A percentile compares a stretch with the other conserved stretches of the same genome.
Conservation (phyloP, 768 basidiomycete species). For the Asterophora lycoperdoides region DNA sequence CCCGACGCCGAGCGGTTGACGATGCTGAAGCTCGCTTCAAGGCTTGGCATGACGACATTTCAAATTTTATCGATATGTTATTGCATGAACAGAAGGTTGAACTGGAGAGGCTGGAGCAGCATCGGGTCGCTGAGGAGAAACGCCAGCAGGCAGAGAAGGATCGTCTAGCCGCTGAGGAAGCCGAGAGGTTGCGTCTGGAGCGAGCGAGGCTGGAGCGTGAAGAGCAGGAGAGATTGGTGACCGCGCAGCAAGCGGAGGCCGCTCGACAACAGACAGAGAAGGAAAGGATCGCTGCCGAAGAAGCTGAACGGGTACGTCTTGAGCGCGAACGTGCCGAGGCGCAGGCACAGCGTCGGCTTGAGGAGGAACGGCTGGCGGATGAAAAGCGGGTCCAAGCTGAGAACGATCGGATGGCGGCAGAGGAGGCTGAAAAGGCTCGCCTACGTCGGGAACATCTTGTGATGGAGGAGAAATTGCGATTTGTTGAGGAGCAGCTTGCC, state of each 20-base stretch:
- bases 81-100: slow-evolving; percentile 40
- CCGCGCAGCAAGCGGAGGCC: slow-evolving; percentile 19
- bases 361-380: slow-evolving; percentile 24
- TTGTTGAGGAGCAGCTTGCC: slow-evolving; percentile 28
- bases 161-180: slow-evolving; percentile 32
- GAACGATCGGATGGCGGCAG: slow-evolving; percentile 24
- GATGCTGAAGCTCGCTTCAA: slow-evolving; percentile 46
- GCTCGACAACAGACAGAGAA: slow-evolving; percentile 21
- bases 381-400: slow-evolving; percentile 16
- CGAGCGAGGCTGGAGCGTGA: slow-evolving; percentile 26
- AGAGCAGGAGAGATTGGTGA: slow-evolving; percentile 21
- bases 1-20: slow-evolving; percentile 47
- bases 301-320: slow-evolving; percentile 18
- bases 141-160: slow-evolving; percentile 32
- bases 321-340: slow-evolving; percentile 18
- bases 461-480: slow-evolving; percentile 28
- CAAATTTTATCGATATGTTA: slow-evolving; percentile 37
- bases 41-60: slow-evolving; percentile 44
- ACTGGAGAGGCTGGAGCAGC: slow-evolving; percentile 34
- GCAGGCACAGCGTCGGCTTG: slow-evolving; percentile 25
- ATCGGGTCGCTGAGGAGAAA: slow-evolving; percentile 31
- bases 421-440: slow-evolving; percentile 30
- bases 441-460: slow-evolving; percentile 31
- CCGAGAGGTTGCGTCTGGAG: slow-evolving; percentile 31
- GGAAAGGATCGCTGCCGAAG: slow-evolving; percentile 18